A percentile compares a stretch with the other conserved stretches of the same genome.
These are phyloP conservation scores for Pythium angustatum DNA, from an alignment of 352 stramenopile genomes.

Conservation along the genomic window DNA sequence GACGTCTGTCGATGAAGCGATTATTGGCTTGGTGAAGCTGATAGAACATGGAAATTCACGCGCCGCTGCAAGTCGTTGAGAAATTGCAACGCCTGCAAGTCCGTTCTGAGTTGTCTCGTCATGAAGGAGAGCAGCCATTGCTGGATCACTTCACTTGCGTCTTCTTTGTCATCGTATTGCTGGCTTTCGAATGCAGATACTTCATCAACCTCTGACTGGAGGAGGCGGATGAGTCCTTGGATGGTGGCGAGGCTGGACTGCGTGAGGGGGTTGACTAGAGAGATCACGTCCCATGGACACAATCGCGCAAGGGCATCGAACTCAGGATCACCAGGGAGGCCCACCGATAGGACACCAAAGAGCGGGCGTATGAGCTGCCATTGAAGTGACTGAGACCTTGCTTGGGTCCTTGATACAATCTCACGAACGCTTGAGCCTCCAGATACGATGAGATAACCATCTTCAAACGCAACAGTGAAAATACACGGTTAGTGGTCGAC, in stretches of 20 bases:
- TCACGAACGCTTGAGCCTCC: slow-evolving; percentile 19
- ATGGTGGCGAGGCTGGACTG: slow-evolving; percentile 1
- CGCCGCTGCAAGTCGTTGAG: slow-evolving; percentile 22
- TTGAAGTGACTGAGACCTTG: neutral
- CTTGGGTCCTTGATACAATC: neutral
- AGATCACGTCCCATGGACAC: slow-evolving; percentile 10
- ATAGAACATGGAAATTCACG: slow-evolving; percentile 23
- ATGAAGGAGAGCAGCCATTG: neutral
- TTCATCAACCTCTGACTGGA: slow-evolving; percentile 13
- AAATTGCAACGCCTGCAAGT: slow-evolving; percentile 14
- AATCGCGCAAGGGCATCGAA: neutral
- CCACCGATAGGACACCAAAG: slow-evolving; percentile 1
- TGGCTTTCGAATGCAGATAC: neutral
- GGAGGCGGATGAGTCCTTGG: neutral
- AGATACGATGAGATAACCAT: slow-evolving; percentile 17
- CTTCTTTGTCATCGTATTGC: neutral
- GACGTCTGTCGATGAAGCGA: slow-evolving; percentile 20
- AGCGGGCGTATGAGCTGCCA: slow-evolving; percentile 5
- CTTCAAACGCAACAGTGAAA: no score
- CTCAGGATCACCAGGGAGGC: neutral
- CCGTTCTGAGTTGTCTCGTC: slow-evolving; percentile 10
- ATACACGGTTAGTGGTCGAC: no score
- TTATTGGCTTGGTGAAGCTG: neutral
- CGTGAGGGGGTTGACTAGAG: slow-evolving; percentile 13
- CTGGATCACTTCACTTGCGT: neutral